These are phyloP conservation scores for Neurospora sp. DNA, from an alignment of 2,329 filamentous ascomycete species.

Conservation along the genomic window DNA sequence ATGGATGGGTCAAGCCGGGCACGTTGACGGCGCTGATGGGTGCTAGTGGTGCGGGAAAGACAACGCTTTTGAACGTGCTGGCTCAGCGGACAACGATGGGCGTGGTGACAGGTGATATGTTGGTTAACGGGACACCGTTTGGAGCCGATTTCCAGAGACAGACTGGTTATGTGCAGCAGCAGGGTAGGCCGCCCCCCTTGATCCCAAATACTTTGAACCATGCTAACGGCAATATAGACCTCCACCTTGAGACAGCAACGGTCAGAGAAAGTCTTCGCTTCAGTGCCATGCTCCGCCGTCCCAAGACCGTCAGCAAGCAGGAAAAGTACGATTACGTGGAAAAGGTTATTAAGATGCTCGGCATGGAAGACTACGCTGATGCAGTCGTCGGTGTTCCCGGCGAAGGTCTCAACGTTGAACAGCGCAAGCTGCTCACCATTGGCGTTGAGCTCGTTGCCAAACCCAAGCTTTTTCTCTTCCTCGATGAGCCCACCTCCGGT, in stretches of 20 bases:
- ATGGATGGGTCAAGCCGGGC: constrained; percentile 84
- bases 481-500: constrained; percentile 68
- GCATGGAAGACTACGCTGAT: constrained; percentile 58
- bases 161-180: constrained; percentile 59
- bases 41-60: constrained; percentile 54
- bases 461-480: constrained; percentile 49
- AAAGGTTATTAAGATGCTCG: constrained; percentile 54
- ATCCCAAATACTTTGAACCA: neutral
- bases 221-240: constrained; percentile 27
- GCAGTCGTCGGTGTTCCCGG: constrained; percentile 56
- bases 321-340: constrained; percentile 56
- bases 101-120: constrained; percentile 55
- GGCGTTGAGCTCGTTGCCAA: constrained; percentile 50
- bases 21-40: constrained; percentile 74
- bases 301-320: constrained; percentile 37
- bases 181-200: constrained; percentile 29
- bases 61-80: constrained; percentile 47
- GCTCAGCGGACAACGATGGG: constrained; percentile 50
- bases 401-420: constrained; percentile 49
- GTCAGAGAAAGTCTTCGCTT: constrained; percentile 46
- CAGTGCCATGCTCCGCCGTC: constrained; percentile 49
- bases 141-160: constrained; percentile 53
- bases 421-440: constrained; percentile 53
- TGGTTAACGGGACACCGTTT: constrained; percentile 49
- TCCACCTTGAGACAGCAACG: constrained; percentile 45